phyloP scores from a whole-genome alignment of 257 asterid species.

The Voacanga thouarsii region DNA sequence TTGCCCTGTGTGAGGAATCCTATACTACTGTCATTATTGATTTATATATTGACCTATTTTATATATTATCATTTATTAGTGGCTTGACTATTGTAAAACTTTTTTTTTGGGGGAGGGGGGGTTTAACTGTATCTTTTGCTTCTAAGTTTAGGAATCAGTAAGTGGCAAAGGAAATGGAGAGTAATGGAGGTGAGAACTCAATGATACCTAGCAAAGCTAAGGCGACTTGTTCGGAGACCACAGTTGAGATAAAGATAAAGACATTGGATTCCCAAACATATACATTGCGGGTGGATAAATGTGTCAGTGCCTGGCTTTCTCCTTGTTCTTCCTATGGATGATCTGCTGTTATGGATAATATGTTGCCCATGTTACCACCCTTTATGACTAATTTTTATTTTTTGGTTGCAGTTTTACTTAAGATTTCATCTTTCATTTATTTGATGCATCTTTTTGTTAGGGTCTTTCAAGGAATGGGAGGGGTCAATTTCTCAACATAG shows the following conservation, averaged over 20 bases:
- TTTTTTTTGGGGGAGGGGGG: not conserved
- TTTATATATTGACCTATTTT: not conserved
- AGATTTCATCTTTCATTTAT: not conserved
- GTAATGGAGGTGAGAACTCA: constrained; percentile 39
- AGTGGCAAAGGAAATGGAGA: constrained; percentile 46
- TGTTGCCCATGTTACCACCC: not conserved
- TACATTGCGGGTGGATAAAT: constrained; percentile 82
- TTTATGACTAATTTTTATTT: not conserved
- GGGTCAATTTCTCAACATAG: not conserved
- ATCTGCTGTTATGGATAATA: not conserved
- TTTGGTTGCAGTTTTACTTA: not conserved
- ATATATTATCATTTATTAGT: not conserved
- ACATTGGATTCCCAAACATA: constrained; percentile 81
- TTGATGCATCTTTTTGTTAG: not conserved
- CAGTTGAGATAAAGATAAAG: constrained; percentile 93
- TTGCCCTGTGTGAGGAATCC: not conserved
- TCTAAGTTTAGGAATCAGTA: constrained; percentile 5
- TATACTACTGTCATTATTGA: not conserved
- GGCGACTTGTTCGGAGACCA: constrained; percentile 66
- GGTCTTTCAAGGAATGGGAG: not conserved
- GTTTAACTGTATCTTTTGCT: not conserved
- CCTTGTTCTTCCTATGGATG: not conserved
- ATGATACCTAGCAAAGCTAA: constrained; percentile 36
- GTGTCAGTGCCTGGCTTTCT: constrained; percentile 38
- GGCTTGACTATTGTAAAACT: not conserved